Percentiles rank a stretch among this genome's conserved stretches.
These are phyloP conservation scores for Agarophyton chilense DNA, from an alignment of 23 red algal genomes.

Conservation along the genomic window DNA sequence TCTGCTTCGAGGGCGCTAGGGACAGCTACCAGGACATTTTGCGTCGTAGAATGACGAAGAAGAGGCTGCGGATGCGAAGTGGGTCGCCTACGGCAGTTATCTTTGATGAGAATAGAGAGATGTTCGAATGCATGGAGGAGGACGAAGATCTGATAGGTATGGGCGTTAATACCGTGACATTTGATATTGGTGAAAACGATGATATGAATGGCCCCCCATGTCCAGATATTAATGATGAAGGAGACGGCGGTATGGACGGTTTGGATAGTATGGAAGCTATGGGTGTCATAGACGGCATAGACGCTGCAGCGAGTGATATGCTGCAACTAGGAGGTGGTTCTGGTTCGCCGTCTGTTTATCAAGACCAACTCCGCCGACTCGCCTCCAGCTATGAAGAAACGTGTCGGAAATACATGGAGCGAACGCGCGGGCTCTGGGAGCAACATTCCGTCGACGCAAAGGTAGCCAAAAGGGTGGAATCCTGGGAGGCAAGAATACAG, in stretches of 20 bases:
- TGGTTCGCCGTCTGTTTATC: not conserved
- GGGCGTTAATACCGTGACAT: slow-evolving; percentile 10
- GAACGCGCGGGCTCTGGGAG: slow-evolving; percentile 60
- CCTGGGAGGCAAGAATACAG: slow-evolving; percentile 49
- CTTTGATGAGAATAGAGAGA: slow-evolving; percentile 9
- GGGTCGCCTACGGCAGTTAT: not conserved
- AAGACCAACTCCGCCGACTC: slow-evolving; percentile 6
- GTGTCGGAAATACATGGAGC: slow-evolving; percentile 51
- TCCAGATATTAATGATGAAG: not conserved
- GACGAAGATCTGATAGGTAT: slow-evolving; percentile 7
- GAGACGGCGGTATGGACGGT: not conserved
- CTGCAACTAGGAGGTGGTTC: not conserved
- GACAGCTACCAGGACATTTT: not conserved
- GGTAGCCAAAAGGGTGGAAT: slow-evolving; percentile 44
- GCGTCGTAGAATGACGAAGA: slow-evolving; percentile 12
- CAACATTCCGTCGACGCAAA: slow-evolving; percentile 49
- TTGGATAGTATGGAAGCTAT: no score
- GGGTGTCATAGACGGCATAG: no score
- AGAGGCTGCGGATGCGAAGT: not conserved
- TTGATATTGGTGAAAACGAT: not conserved
- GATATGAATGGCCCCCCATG: not conserved
- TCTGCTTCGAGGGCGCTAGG: slow-evolving; percentile 25
- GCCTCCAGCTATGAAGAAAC: slow-evolving; percentile 62
- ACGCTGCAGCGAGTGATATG: not conserved
- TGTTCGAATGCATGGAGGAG: slow-evolving; percentile 13